Base-by-base conservation (phyloP, 1,139 yeast genomes). In the Meyerozyma guilliermondii region DNA sequence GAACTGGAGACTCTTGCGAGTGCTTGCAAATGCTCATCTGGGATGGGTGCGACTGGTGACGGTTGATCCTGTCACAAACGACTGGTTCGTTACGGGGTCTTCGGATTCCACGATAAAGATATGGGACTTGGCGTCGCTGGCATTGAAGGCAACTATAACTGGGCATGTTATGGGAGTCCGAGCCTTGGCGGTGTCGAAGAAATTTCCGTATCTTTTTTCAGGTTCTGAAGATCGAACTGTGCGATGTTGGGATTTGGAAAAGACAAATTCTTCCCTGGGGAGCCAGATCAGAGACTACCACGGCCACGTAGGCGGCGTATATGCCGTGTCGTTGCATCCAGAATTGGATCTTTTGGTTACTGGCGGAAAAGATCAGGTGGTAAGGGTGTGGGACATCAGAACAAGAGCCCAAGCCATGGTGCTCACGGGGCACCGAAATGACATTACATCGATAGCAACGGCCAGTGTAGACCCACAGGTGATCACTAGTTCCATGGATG, bases 161-260 rank as follows among this genome's bases (percentile, higher is more conserved):
- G 97, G 97, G 0, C 98, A 94, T 62, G 77, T 86, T 5, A 86
- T 92, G 95, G 82, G 89, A 0, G 92, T 94, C 1, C 68, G 96
- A 42, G 85, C 89, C 1, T 59, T 92, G 23, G 83, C 76, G 0
- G 76, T 91, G 1, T 87, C 96, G 0, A 65, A 74, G 3, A 68
- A 86, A 44, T 88, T 81, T 55, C 97, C 98, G 0, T 92, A 92
- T 60, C 68, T 94, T 65, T 94, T 89, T 58, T 81, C 94, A 9
- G 94, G 94, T 23, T 87, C 96, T 31, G 98, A 92, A 58, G 99
- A 94, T 63, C 91, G 91, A 59, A 77, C 89, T 33, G 88, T 89
- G n/a, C 80, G 89, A 56, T 91, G 98, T 63, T 94, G 98, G 97
- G 98, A 94, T 65, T 69, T 94, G 53, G 98, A 92, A 60, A 78